Percentiles rank a stretch among this genome's conserved stretches.
Evolutionary conservation across 2,329 filamentous ascomycete species (phyloP).

Genomic region (Sporothrix luriei): DNA sequence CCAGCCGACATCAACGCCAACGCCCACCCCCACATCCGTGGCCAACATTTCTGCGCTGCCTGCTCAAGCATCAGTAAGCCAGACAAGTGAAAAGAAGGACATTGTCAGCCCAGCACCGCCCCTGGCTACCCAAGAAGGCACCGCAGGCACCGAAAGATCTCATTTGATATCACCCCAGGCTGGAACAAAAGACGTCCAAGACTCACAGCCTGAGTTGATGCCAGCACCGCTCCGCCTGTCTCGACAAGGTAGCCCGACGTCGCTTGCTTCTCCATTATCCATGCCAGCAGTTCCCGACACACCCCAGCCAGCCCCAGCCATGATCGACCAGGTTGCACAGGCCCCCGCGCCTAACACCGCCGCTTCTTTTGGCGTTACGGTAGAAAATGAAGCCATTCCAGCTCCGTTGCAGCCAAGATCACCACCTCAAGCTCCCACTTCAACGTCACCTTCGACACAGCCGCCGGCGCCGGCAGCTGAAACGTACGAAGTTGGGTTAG

Average conservation of each 20-base stretch:
- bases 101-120: neutral
- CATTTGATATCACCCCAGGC: too few species aligned
- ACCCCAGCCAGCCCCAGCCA: neutral
- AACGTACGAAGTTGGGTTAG: neutral
- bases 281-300: constrained; percentile 21
- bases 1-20: neutral
- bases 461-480: neutral
- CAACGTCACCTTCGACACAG: neutral
- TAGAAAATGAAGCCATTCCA: constrained; percentile 18
- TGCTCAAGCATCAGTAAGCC: neutral
- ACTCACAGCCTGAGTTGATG: constrained; percentile 16
- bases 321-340: neutral
- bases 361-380: neutral
- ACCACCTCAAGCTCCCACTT: neutral
- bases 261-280: neutral
- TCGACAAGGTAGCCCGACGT: constrained; percentile 4
- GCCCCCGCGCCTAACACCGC: neutral
- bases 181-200: neutral
- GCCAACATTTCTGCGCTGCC: neutral
- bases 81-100: neutral
- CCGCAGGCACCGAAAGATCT: neutral
- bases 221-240: constrained; percentile 27
- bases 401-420: constrained; percentile 27
- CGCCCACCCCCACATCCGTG: too few species aligned
- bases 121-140: neutral